Base-by-base conservation (phyloP, 2,329 filamentous ascomycete genomes). In the Phialophora tarda region DNA sequence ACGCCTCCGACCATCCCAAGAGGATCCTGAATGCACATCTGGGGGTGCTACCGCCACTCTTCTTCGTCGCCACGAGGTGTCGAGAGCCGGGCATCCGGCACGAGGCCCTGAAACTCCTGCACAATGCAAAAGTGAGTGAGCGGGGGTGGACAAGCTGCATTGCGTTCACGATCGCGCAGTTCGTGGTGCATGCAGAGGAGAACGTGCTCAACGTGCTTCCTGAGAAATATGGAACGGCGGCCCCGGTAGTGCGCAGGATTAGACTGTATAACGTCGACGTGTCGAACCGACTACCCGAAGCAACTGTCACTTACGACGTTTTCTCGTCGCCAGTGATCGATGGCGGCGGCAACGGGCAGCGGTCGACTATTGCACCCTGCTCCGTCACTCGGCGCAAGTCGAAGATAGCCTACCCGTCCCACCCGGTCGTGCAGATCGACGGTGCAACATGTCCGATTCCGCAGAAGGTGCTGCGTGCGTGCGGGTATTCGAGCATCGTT, bases 41-140 rank as follows among this genome's bases (percentile, higher is more conserved):
- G 7, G 88, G 87, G n/a, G 85, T 90, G 62, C 82, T 91, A 4
- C 84, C 87, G 2, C 86, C 88, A 0, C 80, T 91, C 0, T 90
- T 87, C 69, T 82, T 89, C 3, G 85, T 88, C 11, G 88, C 86
- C 4, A 89, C 86, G 6, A 89, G 88, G 73, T 90, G 88, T 72
- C 83, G 88, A 14, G 83, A 89, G 65, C 82, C 84, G 0, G 71
- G 78, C 0, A 80, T 85, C 38, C 83, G 88, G n/a, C 66, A 59
- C 54, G 23, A 58, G 48, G 63, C 63, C 3, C 44, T 68, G 17
- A 8, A 51, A 5, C 30, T 62, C 10, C 26, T 68, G 34, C 65
- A 67, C 51, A 44, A 44, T 4, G 41, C 57, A 1, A 30, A 30
- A 17, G 34, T 57, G 1, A 63, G 32, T 54, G 65, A 67, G 23